phyloP scores from a whole-genome alignment of 2,329 filamentous ascomycete genomes.

The Metarhizium sp. region DNA sequence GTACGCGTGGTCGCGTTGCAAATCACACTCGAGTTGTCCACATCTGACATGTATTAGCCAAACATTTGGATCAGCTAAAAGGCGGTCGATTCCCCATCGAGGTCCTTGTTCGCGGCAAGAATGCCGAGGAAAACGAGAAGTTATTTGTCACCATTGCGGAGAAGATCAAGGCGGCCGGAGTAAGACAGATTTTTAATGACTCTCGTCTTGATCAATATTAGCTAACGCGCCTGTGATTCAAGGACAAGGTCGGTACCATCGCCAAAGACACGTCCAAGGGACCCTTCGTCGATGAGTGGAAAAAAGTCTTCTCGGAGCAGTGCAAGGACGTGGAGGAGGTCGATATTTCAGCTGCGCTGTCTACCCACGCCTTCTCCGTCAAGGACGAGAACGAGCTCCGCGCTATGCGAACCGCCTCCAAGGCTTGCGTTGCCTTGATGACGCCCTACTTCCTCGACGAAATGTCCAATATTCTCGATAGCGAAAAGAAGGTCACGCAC shows the following conservation, averaged over 20 bases:
- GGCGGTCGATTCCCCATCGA: conserved; percentile 88
- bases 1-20: conserved; percentile 32
- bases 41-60: conserved; percentile 49
- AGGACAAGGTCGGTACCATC: conserved; percentile 86
- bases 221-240: conserved; percentile 1
- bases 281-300: conserved; percentile 95
- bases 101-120: conserved; percentile 84
- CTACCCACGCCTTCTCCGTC: conserved; percentile 73
- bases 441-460: conserved; percentile 96
- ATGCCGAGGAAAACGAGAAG: conserved; percentile 83
- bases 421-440: conserved; percentile 90
- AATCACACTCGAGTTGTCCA: neutral
- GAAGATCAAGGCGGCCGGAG: conserved; percentile 77
- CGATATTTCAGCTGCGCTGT: conserved; percentile 75
- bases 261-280: conserved; percentile 77
- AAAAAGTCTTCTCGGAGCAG: conserved; percentile 66
- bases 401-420: conserved; percentile 86
- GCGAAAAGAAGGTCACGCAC: conserved; percentile 95
- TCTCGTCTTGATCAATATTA: conserved; percentile 3
- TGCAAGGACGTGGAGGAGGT: conserved; percentile 83
- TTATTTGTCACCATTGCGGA: conserved; percentile 78
- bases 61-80: conserved; percentile 86
- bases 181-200: conserved; percentile 34
- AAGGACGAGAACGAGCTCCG: conserved; percentile 94
- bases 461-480: conserved; percentile 92